Percentiles rank a stretch among this genome's conserved stretches.
These are phyloP conservation scores for Sporothrix globosa DNA, from an alignment of 2,329 filamentous ascomycete genomes.

Conservation along the genomic window DNA sequence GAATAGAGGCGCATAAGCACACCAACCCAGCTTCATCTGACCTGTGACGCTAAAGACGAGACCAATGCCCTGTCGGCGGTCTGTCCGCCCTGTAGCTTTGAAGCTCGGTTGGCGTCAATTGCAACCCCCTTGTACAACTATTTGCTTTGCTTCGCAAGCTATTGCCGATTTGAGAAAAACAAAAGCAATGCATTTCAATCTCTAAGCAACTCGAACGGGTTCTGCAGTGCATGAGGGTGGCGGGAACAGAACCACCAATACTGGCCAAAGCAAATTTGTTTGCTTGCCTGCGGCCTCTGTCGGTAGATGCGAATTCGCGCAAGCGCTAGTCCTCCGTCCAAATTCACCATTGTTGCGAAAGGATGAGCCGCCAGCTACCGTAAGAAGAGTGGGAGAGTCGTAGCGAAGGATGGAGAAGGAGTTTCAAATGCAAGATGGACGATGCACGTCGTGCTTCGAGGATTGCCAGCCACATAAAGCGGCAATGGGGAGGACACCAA, in stretches of 20 bases:
- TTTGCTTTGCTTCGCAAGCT: slow-evolving; percentile 8
- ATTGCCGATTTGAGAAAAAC: background rate
- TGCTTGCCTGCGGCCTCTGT: background rate
- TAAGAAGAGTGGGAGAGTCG: background rate
- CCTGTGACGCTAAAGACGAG: background rate
- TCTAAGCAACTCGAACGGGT: background rate
- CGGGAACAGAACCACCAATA: background rate
- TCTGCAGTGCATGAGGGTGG: background rate
- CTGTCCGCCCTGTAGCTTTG: too few species aligned
- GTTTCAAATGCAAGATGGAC: background rate
- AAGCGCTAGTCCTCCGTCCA: background rate
- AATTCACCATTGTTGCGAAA: background rate
- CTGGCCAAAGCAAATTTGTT: background rate
- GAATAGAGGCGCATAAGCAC: slow-evolving; percentile 4
- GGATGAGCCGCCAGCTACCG: slow-evolving; percentile 14
- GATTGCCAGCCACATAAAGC: background rate
- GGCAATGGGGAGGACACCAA: background rate
- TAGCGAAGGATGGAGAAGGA: background rate
- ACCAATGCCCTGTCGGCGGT: background rate
- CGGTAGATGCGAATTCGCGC: background rate
- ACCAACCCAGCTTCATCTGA: slow-evolving; percentile 6
- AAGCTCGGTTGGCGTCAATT: background rate
- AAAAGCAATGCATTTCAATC: background rate
- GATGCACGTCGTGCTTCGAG: too few species aligned
- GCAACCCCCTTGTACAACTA: background rate